Conservation (phyloP, 2,329 filamentous ascomycete species). For the Xylariaceae sp. region DNA sequence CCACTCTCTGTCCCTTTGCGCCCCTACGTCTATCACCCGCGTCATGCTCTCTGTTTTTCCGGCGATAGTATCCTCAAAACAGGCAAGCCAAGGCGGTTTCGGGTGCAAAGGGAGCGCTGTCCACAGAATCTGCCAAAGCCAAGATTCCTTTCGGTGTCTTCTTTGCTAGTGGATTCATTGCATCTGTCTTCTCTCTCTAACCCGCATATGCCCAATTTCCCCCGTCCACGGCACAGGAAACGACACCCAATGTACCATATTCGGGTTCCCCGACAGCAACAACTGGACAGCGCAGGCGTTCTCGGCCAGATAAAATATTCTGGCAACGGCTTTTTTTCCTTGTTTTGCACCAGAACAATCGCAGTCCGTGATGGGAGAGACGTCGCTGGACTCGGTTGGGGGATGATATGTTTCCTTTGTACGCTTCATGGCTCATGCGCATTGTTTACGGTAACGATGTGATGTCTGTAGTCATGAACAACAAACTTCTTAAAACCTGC, state of each 20-base stretch:
- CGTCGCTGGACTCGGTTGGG: slow-evolving; percentile 44
- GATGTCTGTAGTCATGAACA: slow-evolving; percentile 12
- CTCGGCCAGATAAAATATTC: no score
- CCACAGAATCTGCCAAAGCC: no score
- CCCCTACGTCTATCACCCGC: slow-evolving; percentile 2
- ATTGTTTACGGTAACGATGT: not conserved
- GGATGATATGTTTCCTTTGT: slow-evolving; percentile 2
- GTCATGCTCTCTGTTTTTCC: not conserved
- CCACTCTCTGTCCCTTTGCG: slow-evolving; percentile 6
- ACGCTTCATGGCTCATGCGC: slow-evolving; percentile 1
- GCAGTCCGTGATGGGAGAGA: slow-evolving; percentile 58
- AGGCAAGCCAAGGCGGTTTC: no score
- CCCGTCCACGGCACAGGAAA: not conserved
- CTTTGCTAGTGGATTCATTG: no score
- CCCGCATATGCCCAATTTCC: slow-evolving; percentile 13
- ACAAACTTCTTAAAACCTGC: not conserved
- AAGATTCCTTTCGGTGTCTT: no score
- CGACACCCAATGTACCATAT: not conserved
- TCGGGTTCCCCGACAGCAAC: slow-evolving; percentile 47
- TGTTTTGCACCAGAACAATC: no score
- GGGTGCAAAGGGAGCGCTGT: no score
- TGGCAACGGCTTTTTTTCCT: no score
- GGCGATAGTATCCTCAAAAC: not conserved
- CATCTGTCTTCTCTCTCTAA: slow-evolving; percentile 60
- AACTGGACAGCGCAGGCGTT: slow-evolving; percentile 27